These are phyloP conservation scores for Immersiella caudata DNA, from an alignment of 495 filamentous ascomycete genomes.

Conservation along the genomic window DNA sequence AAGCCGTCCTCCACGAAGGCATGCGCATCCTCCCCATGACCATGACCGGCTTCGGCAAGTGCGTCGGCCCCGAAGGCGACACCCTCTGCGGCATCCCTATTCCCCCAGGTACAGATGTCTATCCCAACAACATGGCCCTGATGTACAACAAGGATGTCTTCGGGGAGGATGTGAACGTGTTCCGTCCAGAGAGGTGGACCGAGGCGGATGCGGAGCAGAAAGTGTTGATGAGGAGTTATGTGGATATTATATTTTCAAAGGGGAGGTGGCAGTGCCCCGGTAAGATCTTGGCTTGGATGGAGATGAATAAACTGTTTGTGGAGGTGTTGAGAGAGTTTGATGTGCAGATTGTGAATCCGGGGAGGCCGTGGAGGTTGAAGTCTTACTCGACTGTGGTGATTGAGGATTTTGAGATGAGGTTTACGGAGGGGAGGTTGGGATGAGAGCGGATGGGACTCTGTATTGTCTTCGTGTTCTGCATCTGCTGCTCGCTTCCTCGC, in stretches of 20 bases:
- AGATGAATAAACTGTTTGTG: constrained; percentile 21
- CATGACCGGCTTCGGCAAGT: constrained; percentile 26
- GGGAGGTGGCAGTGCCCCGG: constrained; percentile 21
- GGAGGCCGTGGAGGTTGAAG: background rate
- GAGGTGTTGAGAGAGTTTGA: constrained; percentile 19
- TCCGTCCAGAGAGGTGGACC: constrained; percentile 57
- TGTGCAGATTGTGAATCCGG: constrained; percentile 21
- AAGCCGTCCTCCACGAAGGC: constrained; percentile 38
- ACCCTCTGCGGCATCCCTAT: constrained; percentile 48
- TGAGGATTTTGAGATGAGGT: constrained; percentile 11
- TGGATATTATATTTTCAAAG: constrained; percentile 16
- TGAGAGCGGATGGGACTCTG: too few species aligned
- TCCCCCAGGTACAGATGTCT: constrained; percentile 12
- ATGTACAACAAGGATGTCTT: constrained; percentile 43
- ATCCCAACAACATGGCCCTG: constrained; percentile 12
- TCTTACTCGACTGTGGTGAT: constrained; percentile 1
- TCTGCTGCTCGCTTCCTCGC: too few species aligned
- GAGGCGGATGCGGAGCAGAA: constrained; percentile 20
- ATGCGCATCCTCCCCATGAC: constrained; percentile 32
- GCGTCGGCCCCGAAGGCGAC: constrained; percentile 38
- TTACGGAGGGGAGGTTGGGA: background rate
- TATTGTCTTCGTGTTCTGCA: too few species aligned
- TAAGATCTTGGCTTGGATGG: constrained; percentile 22
- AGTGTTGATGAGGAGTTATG: background rate
- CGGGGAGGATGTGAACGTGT: constrained; percentile 49